A percentile compares a stretch with the other conserved stretches of the same genome.
Evolutionary conservation across 176 grass and related monocot genomes (phyloP).

Genomic region (Canna indica): DNA sequence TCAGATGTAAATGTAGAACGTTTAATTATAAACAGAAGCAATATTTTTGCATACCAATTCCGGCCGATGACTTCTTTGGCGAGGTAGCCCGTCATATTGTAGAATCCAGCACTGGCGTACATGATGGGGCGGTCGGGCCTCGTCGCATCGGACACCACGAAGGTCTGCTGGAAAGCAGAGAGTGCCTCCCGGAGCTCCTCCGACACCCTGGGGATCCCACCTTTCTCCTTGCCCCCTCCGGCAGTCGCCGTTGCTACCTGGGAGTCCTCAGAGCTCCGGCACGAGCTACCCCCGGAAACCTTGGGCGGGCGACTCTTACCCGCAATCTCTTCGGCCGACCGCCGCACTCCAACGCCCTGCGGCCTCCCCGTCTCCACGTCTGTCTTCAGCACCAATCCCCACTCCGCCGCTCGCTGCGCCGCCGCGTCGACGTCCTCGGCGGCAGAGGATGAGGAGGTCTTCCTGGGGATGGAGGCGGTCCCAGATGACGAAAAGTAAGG

Average conservation of each 20-base stretch:
- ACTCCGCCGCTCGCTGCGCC: constrained; percentile 59
- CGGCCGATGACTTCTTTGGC: constrained; percentile 59
- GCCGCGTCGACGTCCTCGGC: constrained; percentile 33
- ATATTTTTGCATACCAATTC: constrained; percentile 45
- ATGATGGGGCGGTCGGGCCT: constrained; percentile 67
- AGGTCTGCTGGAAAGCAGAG: constrained; percentile 80
- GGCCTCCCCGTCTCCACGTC: constrained; percentile 66
- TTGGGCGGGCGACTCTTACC: background rate
- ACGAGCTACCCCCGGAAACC: background rate
- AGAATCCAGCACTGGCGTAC: constrained; percentile 88
- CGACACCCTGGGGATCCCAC: constrained; percentile 56
- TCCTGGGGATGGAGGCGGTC: constrained; percentile 3
- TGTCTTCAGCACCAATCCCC: constrained; percentile 78
- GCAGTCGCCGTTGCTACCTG: background rate
- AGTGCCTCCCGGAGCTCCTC: constrained; percentile 80
- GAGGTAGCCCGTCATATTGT: constrained; percentile 75
- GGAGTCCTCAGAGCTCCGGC: constrained; percentile 20
- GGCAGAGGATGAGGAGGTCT: background rate
- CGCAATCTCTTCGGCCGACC: constrained; percentile 20
- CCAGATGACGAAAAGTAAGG: background rate
- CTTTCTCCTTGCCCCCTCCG: constrained; percentile 14
- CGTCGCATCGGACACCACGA: constrained; percentile 96
- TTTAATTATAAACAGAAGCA: background rate
- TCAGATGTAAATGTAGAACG: background rate
- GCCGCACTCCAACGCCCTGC: constrained; percentile 48